phyloP scores from a whole-genome alignment of 169 alveolate genomes.

The Besnoitia besnoiti region DNA sequence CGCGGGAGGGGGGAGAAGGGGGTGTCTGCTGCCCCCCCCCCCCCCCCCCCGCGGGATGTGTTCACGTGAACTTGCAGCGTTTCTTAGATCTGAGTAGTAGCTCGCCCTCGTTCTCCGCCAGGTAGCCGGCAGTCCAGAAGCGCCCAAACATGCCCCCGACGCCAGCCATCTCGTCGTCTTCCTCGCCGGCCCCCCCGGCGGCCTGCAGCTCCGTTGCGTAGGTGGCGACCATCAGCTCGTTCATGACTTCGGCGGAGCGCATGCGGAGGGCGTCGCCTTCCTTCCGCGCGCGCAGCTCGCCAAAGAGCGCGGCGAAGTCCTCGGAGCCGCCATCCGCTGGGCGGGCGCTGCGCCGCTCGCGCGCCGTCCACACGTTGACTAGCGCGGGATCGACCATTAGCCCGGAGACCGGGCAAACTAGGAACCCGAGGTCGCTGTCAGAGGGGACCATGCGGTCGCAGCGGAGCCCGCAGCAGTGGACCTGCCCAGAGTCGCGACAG shows the following conservation, averaged over 20 bases:
- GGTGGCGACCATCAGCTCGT: slow-evolving; percentile 13
- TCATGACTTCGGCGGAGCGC: slow-evolving; percentile 28
- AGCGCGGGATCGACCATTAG: slow-evolving; percentile 16
- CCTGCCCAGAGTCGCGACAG: slow-evolving; percentile 11
- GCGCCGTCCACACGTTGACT: slow-evolving; percentile 33
- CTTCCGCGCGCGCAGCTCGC: neutral
- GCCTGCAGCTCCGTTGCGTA: slow-evolving; percentile 1
- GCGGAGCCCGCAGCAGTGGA: slow-evolving; percentile 29
- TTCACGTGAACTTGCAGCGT: slow-evolving; percentile 2
- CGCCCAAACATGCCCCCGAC: slow-evolving; percentile 18
- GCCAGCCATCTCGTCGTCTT: slow-evolving; percentile 18
- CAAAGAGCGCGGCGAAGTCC: neutral
- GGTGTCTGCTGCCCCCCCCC: no score
- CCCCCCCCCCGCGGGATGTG: neutral
- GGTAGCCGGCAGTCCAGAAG: slow-evolving; percentile 27
- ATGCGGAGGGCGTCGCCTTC: neutral
- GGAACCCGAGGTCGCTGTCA: slow-evolving; percentile 31
- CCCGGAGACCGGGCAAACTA: slow-evolving; percentile 39
- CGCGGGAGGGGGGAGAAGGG: no score
- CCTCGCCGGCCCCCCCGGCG: neutral
- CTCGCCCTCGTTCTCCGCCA: slow-evolving; percentile 29
- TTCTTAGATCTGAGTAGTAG: neutral
- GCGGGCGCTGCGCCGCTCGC: slow-evolving; percentile 18
- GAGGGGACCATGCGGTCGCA: slow-evolving; percentile 42
- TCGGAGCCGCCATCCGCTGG: no score